Evolutionary conservation across 441 rosid genomes (phyloP).

Genomic region (Populus hybrid): DNA sequence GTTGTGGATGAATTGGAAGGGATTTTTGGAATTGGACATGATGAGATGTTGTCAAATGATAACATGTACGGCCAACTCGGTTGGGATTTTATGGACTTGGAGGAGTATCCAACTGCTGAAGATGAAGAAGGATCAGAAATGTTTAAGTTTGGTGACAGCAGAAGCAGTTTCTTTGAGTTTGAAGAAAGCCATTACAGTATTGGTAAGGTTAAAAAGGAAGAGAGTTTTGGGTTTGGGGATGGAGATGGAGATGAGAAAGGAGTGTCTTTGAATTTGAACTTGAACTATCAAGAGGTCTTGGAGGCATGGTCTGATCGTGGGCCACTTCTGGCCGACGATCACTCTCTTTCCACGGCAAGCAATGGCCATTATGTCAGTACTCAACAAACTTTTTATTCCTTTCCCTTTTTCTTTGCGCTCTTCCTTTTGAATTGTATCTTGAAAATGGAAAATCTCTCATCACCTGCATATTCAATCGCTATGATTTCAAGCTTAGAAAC

Average conservation of each 20-base stretch:
- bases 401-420: not conserved
- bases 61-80: slow-evolving; percentile 8
- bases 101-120: slow-evolving; percentile 24
- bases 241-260: slow-evolving; percentile 25
- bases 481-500: not conserved
- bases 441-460: not conserved
- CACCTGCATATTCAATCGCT: not conserved
- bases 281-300: slow-evolving; percentile 71
- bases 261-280: slow-evolving; percentile 50
- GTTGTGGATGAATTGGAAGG: slow-evolving; percentile 37
- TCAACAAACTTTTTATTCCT: not conserved
- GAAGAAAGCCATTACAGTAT: not conserved
- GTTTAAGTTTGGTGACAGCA: not conserved
- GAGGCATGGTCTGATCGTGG: slow-evolving; percentile 81
- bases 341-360: slow-evolving; percentile 26
- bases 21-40: slow-evolving; percentile 32
- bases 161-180: slow-evolving; percentile 15
- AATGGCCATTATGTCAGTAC: slow-evolving; percentile 47
- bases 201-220: slow-evolving; percentile 28
- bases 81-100: slow-evolving; percentile 41
- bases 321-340: slow-evolving; percentile 37
- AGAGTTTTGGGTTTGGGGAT: slow-evolving; percentile 35
- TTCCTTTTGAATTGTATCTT: not conserved
- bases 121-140: slow-evolving; percentile 21
- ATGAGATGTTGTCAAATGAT: slow-evolving; percentile 16